Conservation (phyloP, 208 protist species). For the Leishmania arabica region DNA sequence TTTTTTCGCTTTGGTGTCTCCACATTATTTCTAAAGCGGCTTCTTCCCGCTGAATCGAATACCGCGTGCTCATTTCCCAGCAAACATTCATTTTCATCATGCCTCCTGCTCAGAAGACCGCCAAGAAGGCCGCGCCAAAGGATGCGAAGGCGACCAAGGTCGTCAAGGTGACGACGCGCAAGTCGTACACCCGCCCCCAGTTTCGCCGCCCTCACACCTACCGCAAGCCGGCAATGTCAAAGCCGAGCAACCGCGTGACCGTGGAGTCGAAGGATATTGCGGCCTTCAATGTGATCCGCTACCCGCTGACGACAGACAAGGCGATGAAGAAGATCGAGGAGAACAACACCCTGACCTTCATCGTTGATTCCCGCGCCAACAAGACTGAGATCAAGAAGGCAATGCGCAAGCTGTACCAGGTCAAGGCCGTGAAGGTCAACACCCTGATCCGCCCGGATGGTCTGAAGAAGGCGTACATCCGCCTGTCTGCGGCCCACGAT, state of each 20-base stretch:
- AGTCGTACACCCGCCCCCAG: conserved; percentile 95
- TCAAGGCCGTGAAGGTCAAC: conserved; percentile 98
- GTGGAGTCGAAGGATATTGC: conserved; percentile 79
- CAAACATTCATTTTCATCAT: conserved; percentile 32
- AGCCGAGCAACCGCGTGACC: conserved; percentile 93
- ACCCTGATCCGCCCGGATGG: conserved; percentile 98
- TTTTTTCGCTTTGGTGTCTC: not conserved
- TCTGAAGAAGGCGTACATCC: conserved; percentile 99
- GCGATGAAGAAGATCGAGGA: conserved; percentile 99
- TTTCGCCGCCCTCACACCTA: conserved; percentile 98
- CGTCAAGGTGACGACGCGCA: conserved; percentile 90
- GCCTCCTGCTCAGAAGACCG: conserved; percentile 50
- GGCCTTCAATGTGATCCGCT: conserved; percentile 95
- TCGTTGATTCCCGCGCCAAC: conserved; percentile 97
- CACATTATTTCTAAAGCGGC: not conserved
- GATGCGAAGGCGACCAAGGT: conserved; percentile 79
- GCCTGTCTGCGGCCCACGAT: conserved; percentile 94
- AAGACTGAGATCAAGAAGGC: conserved; percentile 99
- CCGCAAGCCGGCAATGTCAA: conserved; percentile 76
- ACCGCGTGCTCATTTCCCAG: not conserved
- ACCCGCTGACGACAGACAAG: conserved; percentile 98
- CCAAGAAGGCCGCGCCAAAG: conserved; percentile 60
- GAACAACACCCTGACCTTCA: conserved; percentile 99
- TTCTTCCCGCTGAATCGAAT: not conserved
- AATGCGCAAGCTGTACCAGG: conserved; percentile 98